Conservation (phyloP, 2,329 filamentous ascomycete genomes). For the Lithohypha guttulata region DNA sequence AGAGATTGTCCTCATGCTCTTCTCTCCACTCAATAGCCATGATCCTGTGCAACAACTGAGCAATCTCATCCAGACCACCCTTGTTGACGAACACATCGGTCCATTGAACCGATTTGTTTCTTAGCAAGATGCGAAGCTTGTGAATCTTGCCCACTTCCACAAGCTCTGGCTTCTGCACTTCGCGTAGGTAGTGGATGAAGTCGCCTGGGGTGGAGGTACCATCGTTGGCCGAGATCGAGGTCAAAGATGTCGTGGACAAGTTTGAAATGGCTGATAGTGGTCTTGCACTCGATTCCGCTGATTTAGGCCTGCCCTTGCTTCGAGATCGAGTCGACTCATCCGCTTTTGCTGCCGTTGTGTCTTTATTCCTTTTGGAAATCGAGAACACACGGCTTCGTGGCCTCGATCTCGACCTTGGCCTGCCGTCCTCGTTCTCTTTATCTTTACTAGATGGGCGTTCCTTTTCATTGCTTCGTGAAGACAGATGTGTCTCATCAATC, state of each 20-base stretch:
- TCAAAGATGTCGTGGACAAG: conserved; percentile 45
- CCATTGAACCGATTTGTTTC: conserved; percentile 94
- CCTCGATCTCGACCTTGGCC: conserved; percentile 34
- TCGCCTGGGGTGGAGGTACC: conserved; percentile 66
- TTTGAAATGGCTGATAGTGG: conserved; percentile 48
- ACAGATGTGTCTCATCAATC: conserved; percentile 22
- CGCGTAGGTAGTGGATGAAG: conserved; percentile 75
- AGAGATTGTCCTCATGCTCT: conserved; percentile 85
- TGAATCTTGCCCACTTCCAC: conserved; percentile 93
- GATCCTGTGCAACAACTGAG: conserved; percentile 76
- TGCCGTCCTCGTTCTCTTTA: conserved; percentile 34
- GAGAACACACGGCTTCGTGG: conserved; percentile 70
- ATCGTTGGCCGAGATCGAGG: conserved; percentile 49
- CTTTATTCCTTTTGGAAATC: conserved; percentile 54
- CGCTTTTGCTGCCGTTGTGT: conserved; percentile 60
- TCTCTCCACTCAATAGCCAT: conserved; percentile 96
- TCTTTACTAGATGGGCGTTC: conserved; percentile 31
- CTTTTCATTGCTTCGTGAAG: conserved; percentile 32
- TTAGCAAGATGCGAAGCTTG: conserved; percentile 76
- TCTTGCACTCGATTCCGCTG: conserved; percentile 48
- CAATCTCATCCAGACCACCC: conserved; percentile 86
- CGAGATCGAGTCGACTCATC: conserved; percentile 38
- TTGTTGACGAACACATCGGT: conserved; percentile 83
- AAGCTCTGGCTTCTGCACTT: conserved; percentile 66
- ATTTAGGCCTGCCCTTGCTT: conserved; percentile 50